Base-by-base conservation (phyloP, 345 rosid genomes). In the Eucalyptus cloeziana region DNA sequence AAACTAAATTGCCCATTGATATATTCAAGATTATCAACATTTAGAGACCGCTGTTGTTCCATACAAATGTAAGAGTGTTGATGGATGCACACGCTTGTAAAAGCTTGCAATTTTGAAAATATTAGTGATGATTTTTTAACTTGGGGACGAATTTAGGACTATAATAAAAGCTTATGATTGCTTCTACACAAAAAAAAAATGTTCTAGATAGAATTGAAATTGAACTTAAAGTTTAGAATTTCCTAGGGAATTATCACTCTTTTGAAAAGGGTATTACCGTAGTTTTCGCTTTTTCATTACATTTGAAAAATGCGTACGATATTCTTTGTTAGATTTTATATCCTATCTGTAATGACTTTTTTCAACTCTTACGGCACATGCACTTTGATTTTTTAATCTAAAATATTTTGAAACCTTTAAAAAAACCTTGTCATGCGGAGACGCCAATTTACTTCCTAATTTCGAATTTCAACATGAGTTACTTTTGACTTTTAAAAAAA, bases 41-140 rank as follows among this genome's bases (percentile, higher is more conserved):
- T 9, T 2, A 5, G 7, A 31, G 79, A 19, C 3, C 5, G 0
- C 2, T 0, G 3, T 16, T 31, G 22, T 31, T 67, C 5, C 43
- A 31, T 67, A 19, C 6, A 67, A 1, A 31, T 16, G 22, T 33
- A 67, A 7, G 11, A 21, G 5, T 52, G 10, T 52, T 52, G 5
- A 52, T 21, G 25, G 58, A 52, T 52, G 58, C 0, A 21, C 0
- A 52, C 5, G 1, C 58, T 52, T 3, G 10, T 52, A 52, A 52
- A 52, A 21, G 58, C 4, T 52, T 52, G 58, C 1, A 0, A 52
- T 52, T 52, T 52, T 52, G 25, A 52, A 52, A 52, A 52, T 52
- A 52, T 52, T 2, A 33, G 4, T 19, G 81, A 7, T 19, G 81
- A 37, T 33, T 71, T 71, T 37, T 71, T 10, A 24, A 71, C 7